Conservation (phyloP, 2,329 filamentous ascomycete genomes). For the Xylariaceae sp. region DNA sequence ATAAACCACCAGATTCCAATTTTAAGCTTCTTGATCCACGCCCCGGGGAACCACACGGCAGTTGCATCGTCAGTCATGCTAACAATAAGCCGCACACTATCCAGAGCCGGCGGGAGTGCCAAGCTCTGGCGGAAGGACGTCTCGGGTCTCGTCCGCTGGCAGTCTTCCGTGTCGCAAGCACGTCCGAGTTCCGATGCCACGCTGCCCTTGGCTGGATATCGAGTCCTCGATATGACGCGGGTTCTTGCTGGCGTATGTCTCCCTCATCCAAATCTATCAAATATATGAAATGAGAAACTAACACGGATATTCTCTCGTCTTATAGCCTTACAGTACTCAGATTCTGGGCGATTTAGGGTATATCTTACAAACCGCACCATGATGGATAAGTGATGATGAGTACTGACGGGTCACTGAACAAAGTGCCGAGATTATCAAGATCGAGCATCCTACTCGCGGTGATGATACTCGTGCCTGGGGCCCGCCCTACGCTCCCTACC, state of each 20-base stretch:
- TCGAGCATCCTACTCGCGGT: slow-evolving; percentile 85
- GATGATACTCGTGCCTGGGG: slow-evolving; percentile 97
- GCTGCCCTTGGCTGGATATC: slow-evolving; percentile 74
- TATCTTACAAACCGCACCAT: slow-evolving; percentile 29
- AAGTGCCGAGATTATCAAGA: slow-evolving; percentile 89
- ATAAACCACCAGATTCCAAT: too few relatives aligned
- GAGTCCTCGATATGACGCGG: slow-evolving; percentile 93
- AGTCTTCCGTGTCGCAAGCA: slow-evolving; percentile 28
- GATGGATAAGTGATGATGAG: slow-evolving; percentile 6
- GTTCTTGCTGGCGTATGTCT: slow-evolving; percentile 81
- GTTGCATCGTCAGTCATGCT: slow-evolving; percentile 21
- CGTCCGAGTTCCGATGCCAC: slow-evolving; percentile 22
- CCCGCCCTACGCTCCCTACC: slow-evolving; percentile 83
- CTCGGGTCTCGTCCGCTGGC: slow-evolving; percentile 18
- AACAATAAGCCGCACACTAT: slow-evolving; percentile 10
- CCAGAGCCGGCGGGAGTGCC: slow-evolving; percentile 8
- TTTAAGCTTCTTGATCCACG: neutral
- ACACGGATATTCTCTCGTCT: slow-evolving; percentile 4
- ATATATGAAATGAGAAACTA: slow-evolving; percentile 10
- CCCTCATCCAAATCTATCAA: neutral
- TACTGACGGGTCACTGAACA: slow-evolving; percentile 27
- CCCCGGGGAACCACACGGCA: neutral
- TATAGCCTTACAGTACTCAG: slow-evolving; percentile 91
- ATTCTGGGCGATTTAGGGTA: slow-evolving; percentile 95
- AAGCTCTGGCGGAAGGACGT: slow-evolving; percentile 5